These are phyloP conservation scores for Chrysanthemum seticuspe DNA, from an alignment of 129 eudicot species.

Conservation along the genomic window DNA sequence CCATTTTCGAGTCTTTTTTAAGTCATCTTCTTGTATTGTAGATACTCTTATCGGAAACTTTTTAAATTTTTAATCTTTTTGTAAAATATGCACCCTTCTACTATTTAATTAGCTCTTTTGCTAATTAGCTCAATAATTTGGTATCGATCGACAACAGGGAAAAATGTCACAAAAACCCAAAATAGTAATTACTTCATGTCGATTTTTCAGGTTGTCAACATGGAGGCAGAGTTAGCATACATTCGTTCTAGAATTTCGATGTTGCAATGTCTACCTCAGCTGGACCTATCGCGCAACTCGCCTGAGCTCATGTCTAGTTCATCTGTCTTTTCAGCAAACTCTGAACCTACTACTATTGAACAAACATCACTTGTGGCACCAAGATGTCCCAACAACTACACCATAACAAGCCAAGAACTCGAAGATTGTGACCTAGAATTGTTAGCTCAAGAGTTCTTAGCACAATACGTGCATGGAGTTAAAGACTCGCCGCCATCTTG, in stretches of 20 bases:
- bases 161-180: not conserved
- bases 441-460: constrained; percentile 49
- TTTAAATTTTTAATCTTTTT: too few species aligned
- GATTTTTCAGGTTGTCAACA: constrained; percentile 47
- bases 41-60: too few species aligned
- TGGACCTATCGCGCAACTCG: constrained; percentile 6
- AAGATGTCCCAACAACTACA: constrained; percentile 15
- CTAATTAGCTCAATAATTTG: too few species aligned
- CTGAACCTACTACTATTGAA: constrained; percentile 20
- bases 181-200: not conserved
- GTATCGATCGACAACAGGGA: too few species aligned
- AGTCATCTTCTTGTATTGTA: too few species aligned
- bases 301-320: constrained; percentile 17
- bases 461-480: constrained; percentile 46
- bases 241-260: constrained; percentile 56
- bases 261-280: constrained; percentile 30
- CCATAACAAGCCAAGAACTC: constrained; percentile 24
- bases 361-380: constrained; percentile 24
- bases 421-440: constrained; percentile 51
- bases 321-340: not conserved
- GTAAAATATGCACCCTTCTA: too few species aligned
- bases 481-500: constrained; percentile 14
- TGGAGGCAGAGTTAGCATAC: constrained; percentile 67
- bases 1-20: too few species aligned
- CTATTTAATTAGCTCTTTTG: too few species aligned